Evolutionary conservation across 2,329 filamentous ascomycete species (phyloP).

Genomic region (Fusarium bulbicola): DNA sequence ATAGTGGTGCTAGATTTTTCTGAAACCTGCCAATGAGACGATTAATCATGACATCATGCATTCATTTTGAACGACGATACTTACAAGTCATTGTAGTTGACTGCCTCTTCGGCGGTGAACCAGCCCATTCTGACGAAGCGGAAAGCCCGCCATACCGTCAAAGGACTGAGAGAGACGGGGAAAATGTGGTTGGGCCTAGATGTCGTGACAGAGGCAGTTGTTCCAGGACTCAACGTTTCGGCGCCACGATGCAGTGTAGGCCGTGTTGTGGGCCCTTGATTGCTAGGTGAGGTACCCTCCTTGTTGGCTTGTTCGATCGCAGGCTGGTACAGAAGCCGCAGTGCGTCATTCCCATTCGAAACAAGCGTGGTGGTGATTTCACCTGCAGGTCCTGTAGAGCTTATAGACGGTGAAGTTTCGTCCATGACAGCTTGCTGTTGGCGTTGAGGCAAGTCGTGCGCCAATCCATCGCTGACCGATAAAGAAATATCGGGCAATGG

Average conservation of each 20-base stretch:
- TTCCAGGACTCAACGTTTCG: not conserved
- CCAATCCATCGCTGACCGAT: not conserved
- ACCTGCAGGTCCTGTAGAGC: not conserved
- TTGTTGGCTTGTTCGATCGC: constrained; percentile 15
- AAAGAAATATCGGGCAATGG: not conserved
- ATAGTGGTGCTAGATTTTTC: constrained; percentile 45
- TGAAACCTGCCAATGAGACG: not conserved
- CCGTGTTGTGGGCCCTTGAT: not conserved
- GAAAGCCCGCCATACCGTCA: constrained; percentile 28
- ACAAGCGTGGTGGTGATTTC: constrained; percentile 53
- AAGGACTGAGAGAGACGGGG: not conserved
- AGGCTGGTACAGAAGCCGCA: constrained; percentile 62
- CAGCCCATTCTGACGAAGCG: constrained; percentile 65
- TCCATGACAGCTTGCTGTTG: not conserved
- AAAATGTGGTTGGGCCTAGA: not conserved
- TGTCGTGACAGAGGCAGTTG: not conserved
- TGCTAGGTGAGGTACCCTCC: not conserved
- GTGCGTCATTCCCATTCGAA: constrained; percentile 61
- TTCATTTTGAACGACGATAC: constrained; percentile 10
- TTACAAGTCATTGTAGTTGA: constrained; percentile 60
- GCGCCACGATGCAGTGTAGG: not conserved
- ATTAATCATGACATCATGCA: not conserved
- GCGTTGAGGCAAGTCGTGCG: not conserved
- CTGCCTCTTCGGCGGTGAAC: constrained; percentile 63
- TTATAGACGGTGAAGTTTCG: not conserved